Conservation (phyloP, 352 stramenopile species). For the Pythium diclinum region DNA sequence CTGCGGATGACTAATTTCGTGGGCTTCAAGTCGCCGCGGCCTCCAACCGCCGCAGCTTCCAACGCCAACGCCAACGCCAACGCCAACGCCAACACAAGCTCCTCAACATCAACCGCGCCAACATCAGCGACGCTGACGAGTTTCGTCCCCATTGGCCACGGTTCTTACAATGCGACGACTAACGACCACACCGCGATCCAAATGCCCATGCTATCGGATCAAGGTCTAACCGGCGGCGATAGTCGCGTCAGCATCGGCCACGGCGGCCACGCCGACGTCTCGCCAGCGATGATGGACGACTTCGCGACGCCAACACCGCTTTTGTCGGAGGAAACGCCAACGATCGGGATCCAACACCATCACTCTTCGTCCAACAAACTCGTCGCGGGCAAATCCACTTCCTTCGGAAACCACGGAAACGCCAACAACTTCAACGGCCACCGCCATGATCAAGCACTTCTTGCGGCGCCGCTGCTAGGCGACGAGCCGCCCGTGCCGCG, state of each 20-base stretch:
- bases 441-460: background rate
- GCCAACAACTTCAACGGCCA: background rate
- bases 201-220: slow-evolving; percentile 15
- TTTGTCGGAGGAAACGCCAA: slow-evolving; percentile 12
- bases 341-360: background rate
- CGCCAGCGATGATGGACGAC: slow-evolving; percentile 19
- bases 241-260: slow-evolving; percentile 13
- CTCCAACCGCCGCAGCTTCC: background rate
- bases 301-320: slow-evolving; percentile 11
- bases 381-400: background rate
- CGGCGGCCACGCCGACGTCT: slow-evolving; percentile 18
- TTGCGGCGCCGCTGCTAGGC: slow-evolving; percentile 32
- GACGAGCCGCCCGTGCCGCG: slow-evolving; percentile 50
- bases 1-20: slow-evolving; percentile 23
- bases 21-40: slow-evolving; percentile 23
- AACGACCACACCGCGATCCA: slow-evolving; percentile 15
- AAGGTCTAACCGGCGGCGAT: background rate
- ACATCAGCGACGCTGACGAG: background rate
- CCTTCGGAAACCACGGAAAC: slow-evolving; percentile 1
- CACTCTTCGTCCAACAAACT: slow-evolving; percentile 3
- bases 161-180: background rate
- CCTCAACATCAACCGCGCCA: background rate
- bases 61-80: background rate
- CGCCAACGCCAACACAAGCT: background rate
- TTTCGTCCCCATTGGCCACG: background rate